Base-by-base conservation (phyloP, 345 rosid genomes). In the Salix koriyanagi region DNA sequence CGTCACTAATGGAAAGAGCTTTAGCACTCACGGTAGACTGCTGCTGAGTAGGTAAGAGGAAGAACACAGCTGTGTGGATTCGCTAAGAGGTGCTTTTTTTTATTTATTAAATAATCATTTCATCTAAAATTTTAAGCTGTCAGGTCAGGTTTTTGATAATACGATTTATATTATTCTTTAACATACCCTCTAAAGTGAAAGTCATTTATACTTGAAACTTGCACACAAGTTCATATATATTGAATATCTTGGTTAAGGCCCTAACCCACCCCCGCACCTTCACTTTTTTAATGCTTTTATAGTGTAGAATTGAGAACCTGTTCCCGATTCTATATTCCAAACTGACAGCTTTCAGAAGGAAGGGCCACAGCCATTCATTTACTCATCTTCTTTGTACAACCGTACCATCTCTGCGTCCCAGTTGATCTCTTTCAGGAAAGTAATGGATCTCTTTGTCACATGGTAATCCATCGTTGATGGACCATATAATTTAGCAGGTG, bases 321-420 rank as follows among this genome's bases (percentile, higher is more conserved):
- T n/a, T 18, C 65, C 25, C 19, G 77, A 71, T 74, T 83, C 81
- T 36, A 61, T 69, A 72, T 75, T 75, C 86, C 67, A 71, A 34
- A 60, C 41, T 3, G 34, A 19, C 65, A 23, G 62, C 72, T 77
- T 71, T 72, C 48, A 42, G 69, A n/a, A 56, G 28, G 72, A 36
- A 60, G 56, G 62, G 67, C 58, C 64, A 46, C 15, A 28, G 34
- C 86, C 82, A 72, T 72, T 66, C 76, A 0, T 74, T 64, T 18
- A 46, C 34, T 41, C 42, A 73, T 26, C 58, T 21, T 25, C 76
- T 26, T 73, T 58, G 37, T 37, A 58, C 54, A 15, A 1, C 39
- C 69, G 60, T 28, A 42, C 76, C 28, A 64, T 64, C n/a, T 73
- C 34, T 73, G 46, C 50, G 52, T 34, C 75, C 75, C 75, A 61